phyloP scores from a whole-genome alignment of 208 protist species.

The Leishmania tropica region DNA sequence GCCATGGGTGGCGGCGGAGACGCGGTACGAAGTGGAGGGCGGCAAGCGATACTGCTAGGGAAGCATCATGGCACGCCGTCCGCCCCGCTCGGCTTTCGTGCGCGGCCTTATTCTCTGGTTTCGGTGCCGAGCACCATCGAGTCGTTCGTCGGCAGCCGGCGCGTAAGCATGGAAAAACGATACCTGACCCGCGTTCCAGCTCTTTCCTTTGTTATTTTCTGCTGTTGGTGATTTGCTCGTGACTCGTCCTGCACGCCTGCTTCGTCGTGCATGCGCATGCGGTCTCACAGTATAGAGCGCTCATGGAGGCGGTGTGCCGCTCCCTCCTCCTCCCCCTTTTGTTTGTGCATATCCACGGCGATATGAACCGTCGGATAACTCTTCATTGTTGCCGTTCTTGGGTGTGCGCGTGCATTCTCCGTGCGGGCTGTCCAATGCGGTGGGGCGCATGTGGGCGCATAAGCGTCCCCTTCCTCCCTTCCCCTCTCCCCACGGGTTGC shows the following conservation, averaged over 20 bases:
- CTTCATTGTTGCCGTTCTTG: not conserved
- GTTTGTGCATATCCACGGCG: not conserved
- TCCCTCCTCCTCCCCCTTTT: not conserved
- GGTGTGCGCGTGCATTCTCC: not conserved
- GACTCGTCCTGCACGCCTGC: not conserved
- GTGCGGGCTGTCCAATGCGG: not conserved
- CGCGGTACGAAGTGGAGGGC: constrained; percentile 46
- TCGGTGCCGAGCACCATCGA: not conserved
- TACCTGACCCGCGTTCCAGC: not conserved
- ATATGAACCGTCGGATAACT: not conserved
- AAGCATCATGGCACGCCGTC: not conserved
- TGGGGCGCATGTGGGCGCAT: not conserved
- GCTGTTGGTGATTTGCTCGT: not conserved
- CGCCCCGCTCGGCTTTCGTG: not conserved
- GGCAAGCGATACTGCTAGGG: constrained; percentile 37
- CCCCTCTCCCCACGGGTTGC: not conserved
- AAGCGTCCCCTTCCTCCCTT: not conserved
- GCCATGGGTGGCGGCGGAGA: constrained; percentile 46
- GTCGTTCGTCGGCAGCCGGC: not conserved
- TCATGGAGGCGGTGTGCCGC: not conserved
- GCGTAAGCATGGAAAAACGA: not conserved
- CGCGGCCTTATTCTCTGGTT: not conserved
- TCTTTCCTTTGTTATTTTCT: not conserved
- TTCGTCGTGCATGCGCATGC: not conserved
- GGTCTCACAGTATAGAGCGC: not conserved